Evolutionary conservation across 169 alveolate genomes (phyloP), one percentile per base, ranked within the genome.

Genomic region (Eimeria nieschulzi): DNA sequence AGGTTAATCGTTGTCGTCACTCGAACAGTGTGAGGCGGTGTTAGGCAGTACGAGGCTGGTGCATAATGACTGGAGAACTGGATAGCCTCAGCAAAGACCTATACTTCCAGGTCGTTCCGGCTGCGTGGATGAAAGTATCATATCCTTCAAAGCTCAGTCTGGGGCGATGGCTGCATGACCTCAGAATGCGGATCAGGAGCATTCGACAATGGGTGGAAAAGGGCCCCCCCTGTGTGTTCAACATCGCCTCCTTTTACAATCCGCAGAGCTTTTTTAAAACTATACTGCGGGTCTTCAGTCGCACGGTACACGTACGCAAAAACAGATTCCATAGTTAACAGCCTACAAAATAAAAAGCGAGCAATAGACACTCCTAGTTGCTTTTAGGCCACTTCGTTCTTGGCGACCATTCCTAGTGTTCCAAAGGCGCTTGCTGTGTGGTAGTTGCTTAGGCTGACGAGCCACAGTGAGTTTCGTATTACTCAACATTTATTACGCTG

Each of bases 11-110:
- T 33, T 33, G 46, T 33, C 46, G 46, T 33, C 46, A 33, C 46
- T 51, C 55, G 46, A 8, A 21, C 15, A 2, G 9, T 25, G 0
- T 7, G 26, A 17, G 9, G 23, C 75, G 23, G 13, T 33, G 13
- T 51, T 79, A 87, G 92, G 92, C 92, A 9, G 55, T 87, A 25
- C 56, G 71, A 13, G 92, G 92, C 13, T 46, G 78, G 87, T 25
- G 26, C 26, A 63, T 87, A 23, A 87, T 87, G 92, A 72, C 87
- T 26, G 85, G 64, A 54, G 80, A 66, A 12, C 51, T 87, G 79
- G 92, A 87, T n/a, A 64, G 63, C 46, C 83, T 72, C n/a, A 21
- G 83, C 39, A 21, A 87, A 51, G 87, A 54, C 8, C 25, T 87
- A 9, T 64, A 56, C 55, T 64, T 72, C 73, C 92, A 87, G 59